Base-by-base conservation (phyloP, 2,329 filamentous ascomycete species). In the Harringtonia lauricola region DNA sequence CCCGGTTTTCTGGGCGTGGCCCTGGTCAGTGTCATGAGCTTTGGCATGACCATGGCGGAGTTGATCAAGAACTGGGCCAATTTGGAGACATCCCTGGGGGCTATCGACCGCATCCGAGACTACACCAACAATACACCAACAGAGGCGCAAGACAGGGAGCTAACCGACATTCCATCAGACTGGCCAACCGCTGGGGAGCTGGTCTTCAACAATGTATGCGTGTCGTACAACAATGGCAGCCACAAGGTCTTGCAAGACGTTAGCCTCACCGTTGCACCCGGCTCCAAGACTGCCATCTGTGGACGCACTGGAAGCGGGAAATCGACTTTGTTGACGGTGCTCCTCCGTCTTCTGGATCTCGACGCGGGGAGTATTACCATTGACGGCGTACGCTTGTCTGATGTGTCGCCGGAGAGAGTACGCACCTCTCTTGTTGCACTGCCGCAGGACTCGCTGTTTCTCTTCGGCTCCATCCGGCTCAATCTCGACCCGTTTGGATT, bases 371-470 rank as follows among this genome's bases (percentile, higher is more conserved):
- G 47, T n/a, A 67, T 75, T 31, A 52, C 44, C 1, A 59, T 75
- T 24, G 70, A 74, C 49, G 63, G 62, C 1, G 44, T 71, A 8
- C 64, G 70, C 38, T 49, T 55, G 7, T 19, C 49, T 2, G 52
- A 43, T 1, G 39, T 60, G 9, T 51, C 55, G 2, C 48, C 52
- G n/a, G 44, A 57, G 19, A 40, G 49, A 8, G 49, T 60, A n/a
- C 57, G 59, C 8, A 46, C 50, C 12, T 45, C 49, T 4, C 56
- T 74, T 14, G 63, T 67, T 24, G 63, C 63, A 6, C 55, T 75
- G 4, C 65, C 72, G 2, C 72, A 76, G 58, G 70, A 75, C 39
- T 62, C 69, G 1, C 65, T 72, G 50, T 62, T 70, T 15, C 57
- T 75, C 14, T 62, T 63, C 4, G 70, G 68, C n/a, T 68, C 60